phyloP scores from a whole-genome alignment of 768 basidiomycete species.

The Dioszegia hungarica region DNA sequence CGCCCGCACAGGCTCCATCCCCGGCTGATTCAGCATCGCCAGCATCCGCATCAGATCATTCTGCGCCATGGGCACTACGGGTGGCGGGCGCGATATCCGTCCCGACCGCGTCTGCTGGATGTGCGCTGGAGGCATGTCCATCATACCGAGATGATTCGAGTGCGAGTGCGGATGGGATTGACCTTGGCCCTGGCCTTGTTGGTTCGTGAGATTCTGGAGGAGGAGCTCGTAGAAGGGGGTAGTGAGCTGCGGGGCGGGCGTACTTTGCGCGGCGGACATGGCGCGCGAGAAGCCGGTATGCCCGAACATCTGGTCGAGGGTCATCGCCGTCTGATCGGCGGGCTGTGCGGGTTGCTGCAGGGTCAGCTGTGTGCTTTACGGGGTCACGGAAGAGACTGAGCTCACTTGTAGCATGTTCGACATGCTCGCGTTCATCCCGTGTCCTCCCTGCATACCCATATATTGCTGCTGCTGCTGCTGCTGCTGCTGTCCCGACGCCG shows the following conservation, averaged over 20 bases:
- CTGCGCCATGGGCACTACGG: not conserved
- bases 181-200: too few relatives aligned
- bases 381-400: too few relatives aligned
- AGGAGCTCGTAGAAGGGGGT: constrained; percentile 6
- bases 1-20: constrained; percentile 1
- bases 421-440: too few relatives aligned
- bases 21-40: not conserved
- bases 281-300: constrained; percentile 6
- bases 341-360: too few relatives aligned
- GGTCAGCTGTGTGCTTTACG: not conserved
- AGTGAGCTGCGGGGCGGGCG: not conserved
- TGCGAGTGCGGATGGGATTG: too few relatives aligned
- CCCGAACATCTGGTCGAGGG: constrained; percentile 6
- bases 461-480: not conserved
- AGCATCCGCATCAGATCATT: not conserved
- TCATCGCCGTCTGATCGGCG: not conserved
- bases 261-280: not conserved
- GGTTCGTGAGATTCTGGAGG: not conserved
- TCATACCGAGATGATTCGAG: too few relatives aligned
- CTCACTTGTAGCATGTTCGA: not conserved
- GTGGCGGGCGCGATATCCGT: constrained; percentile 20
- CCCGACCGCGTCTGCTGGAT: constrained; percentile 18
- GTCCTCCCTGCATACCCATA: too few relatives aligned
- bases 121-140: constrained; percentile 1
- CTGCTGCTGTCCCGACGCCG: not conserved